phyloP scores from a whole-genome alignment of 2,329 filamentous ascomycete genomes.

The Sporothrix brunneoviolacea region DNA sequence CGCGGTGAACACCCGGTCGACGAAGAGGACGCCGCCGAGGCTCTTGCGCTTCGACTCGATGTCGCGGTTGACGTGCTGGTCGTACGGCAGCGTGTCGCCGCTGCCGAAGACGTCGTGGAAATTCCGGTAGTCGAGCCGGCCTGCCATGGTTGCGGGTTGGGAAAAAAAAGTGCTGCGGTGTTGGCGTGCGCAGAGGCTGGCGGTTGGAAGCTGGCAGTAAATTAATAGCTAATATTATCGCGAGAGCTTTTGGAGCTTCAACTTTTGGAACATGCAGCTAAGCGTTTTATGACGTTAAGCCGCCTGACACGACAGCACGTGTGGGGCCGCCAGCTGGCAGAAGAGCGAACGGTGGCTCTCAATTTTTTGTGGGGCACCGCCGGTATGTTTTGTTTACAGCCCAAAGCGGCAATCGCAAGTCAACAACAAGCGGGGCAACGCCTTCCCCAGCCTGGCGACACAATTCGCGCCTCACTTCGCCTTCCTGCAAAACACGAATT shows the following conservation, averaged over 20 bases:
- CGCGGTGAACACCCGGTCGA: constrained; percentile 67
- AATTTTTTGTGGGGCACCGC: constrained; percentile 1
- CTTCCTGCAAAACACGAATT: not conserved
- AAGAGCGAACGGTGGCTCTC: too few relatives aligned
- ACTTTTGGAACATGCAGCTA: not conserved
- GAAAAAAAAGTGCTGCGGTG: too few relatives aligned
- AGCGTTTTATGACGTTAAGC: not conserved
- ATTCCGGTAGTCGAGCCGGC: constrained; percentile 54
- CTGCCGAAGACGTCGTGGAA: constrained; percentile 63
- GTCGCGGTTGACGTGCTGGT: constrained; percentile 51
- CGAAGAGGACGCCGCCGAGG: constrained; percentile 66
- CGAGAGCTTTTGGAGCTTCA: not conserved
- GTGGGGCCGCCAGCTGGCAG: not conserved
- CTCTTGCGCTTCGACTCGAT: constrained; percentile 61
- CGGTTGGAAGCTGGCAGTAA: not conserved
- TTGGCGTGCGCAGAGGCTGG: not conserved
- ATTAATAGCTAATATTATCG: too few relatives aligned
- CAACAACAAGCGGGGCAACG: constrained; percentile 23
- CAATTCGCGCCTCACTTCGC: constrained; percentile 3
- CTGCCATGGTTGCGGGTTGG: constrained; percentile 11
- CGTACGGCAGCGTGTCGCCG: constrained; percentile 55
- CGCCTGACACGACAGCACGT: constrained; percentile 13
- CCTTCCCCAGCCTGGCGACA: not conserved
- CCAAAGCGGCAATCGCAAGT: constrained; percentile 18
- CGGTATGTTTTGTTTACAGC: constrained; percentile 21